Evolutionary conservation across 345 rosid species (phyloP), one percentile per base, ranked within the genome.

Genomic region (Fremontodendron californicum): DNA sequence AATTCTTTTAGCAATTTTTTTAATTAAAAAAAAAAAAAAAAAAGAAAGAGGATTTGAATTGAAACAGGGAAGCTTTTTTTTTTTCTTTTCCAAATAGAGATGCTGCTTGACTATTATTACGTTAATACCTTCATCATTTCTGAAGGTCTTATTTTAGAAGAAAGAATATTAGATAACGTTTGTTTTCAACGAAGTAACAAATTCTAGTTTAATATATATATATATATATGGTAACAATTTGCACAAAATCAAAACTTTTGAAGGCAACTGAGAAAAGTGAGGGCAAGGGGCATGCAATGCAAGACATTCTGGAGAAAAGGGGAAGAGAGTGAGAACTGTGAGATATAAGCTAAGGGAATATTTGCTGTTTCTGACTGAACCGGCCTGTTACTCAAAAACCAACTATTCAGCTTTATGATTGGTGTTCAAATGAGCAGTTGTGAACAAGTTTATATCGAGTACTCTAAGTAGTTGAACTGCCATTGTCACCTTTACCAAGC

Each of bases 381-480:
- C n/a, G n/a, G n/a, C 27, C 74, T 29, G 40, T 48, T 31, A 49
- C 42, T 49, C 42, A 16, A 68, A 60, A 49, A 31, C 75, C 42
- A 13, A 29, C 27, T 49, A 9, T 64, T 48, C 19, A 49, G 42
- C 74, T 48, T 48, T 71, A 71, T 18, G 27, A 31, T 48, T 18
- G 12, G 27, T 9, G 9, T 71, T 71, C 58, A 71, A 10, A 71
- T 19, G 25, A 49, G 43, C 43, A 31, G 10, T 33, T 19, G 3
- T 31, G 29, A 46, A 46, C 6, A 8, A 25, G 19, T 69, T 27
- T 27, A 48, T 48, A 9, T 16, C 57, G 16, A 69, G 39, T 27
- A 46, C 73, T 16, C 15, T 25, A 10, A 46, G 74, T 71, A 10
- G 75, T 71, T 71, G 75, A 71, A 39, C 71, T n/a, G 43, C 55